These are phyloP conservation scores for Vigna angularis DNA, from an alignment of 306 rosid genomes.

Conservation along the genomic window DNA sequence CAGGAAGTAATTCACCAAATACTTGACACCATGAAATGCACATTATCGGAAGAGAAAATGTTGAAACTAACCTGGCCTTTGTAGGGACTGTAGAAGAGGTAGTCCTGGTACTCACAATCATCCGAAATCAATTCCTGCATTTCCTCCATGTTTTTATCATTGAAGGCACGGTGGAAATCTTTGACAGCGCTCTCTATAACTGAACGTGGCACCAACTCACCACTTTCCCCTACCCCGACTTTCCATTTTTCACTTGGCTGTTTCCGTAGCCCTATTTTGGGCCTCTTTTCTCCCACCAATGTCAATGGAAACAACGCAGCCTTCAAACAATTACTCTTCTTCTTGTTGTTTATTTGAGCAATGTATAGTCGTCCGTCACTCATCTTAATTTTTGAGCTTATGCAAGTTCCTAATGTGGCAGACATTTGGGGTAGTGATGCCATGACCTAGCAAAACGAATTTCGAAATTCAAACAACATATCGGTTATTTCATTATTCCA, in stretches of 20 bases:
- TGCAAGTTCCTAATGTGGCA: conserved; percentile 26
- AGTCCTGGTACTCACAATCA: conserved; percentile 50
- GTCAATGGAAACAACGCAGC: conserved; percentile 11
- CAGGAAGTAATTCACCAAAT: too few relatives aligned
- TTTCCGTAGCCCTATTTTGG: not conserved
- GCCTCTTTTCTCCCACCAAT: not conserved
- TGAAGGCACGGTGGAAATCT: conserved; percentile 53
- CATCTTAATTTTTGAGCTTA: not conserved
- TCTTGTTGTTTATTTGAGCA: conserved; percentile 26
- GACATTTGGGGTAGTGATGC: conserved; percentile 46
- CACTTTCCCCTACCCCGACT: conserved; percentile 39
- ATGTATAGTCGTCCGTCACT: conserved; percentile 22
- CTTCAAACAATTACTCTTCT: conserved; percentile 7
- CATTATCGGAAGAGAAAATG: not conserved
- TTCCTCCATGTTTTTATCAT: conserved; percentile 32
- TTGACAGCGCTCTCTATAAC: not conserved
- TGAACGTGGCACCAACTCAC: conserved; percentile 40
- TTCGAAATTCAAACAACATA: not conserved
- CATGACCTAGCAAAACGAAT: conserved; percentile 35
- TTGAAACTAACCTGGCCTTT: conserved; percentile 45
- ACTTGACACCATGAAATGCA: too few relatives aligned
- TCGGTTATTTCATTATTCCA: not conserved
- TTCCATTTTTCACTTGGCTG: conserved; percentile 49
- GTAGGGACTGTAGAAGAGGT: conserved; percentile 50
- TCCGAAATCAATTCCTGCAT: conserved; percentile 50